Percentiles rank a stretch among this genome's conserved stretches.
Conservation (phyloP, 176 grass and related monocot genomes). For the Oryza glaberrima region DNA sequence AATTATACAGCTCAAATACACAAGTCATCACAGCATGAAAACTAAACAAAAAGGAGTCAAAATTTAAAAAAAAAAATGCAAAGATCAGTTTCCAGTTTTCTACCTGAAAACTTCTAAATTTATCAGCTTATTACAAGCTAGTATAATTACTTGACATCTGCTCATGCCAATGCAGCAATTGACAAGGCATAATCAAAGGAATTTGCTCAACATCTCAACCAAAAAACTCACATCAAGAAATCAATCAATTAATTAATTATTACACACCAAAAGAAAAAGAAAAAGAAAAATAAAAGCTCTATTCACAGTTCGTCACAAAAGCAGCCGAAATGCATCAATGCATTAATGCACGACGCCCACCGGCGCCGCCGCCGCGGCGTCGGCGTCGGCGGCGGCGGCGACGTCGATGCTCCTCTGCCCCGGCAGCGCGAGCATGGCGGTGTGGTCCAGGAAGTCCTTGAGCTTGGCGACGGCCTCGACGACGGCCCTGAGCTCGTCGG, state of each 20-base stretch:
- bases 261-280: slow-evolving; percentile 5
- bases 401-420: slow-evolving; percentile 74
- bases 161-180: not conserved
- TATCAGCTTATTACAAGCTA: not conserved
- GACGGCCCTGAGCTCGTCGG: slow-evolving; percentile 73
- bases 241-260: slow-evolving; percentile 40
- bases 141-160: slow-evolving; percentile 1
- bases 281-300: not conserved
- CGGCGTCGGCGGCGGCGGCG: not conserved
- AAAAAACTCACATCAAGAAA: slow-evolving; percentile 33
- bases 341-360: slow-evolving; percentile 40
- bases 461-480: slow-evolving; percentile 77
- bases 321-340: slow-evolving; percentile 19
- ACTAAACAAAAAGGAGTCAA: not conserved
- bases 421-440: slow-evolving; percentile 89
- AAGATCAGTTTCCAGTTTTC: slow-evolving; percentile 2
- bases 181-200: slow-evolving; percentile 16
- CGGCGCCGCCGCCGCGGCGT: not conserved
- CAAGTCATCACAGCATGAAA: not conserved
- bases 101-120: not conserved
- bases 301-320: slow-evolving; percentile 35
- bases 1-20: not conserved
- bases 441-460: slow-evolving; percentile 92
- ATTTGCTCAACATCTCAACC: slow-evolving; percentile 28
- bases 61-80: not conserved